phyloP scores from a whole-genome alignment of 805 yeast genomes.

The Candida orba region DNA sequence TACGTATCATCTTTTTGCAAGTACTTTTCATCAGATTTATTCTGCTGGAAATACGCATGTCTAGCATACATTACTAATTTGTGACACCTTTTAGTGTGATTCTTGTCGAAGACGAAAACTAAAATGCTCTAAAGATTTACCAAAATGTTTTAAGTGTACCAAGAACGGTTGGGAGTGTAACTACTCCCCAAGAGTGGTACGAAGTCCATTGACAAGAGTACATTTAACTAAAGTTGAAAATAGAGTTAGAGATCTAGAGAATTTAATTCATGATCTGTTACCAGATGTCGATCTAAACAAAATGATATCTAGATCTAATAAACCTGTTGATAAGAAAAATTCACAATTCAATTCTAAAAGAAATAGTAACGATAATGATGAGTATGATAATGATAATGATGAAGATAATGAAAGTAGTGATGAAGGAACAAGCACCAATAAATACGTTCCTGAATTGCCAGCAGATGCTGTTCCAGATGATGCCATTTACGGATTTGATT shows the following conservation, averaged over 20 bases:
- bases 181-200: slow-evolving; percentile 69
- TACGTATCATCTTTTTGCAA: slow-evolving; percentile 7
- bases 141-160: slow-evolving; percentile 68
- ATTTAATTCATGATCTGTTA: slow-evolving; percentile 32
- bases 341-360: neutral
- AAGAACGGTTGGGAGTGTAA: slow-evolving; percentile 68
- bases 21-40: too few relatives aligned
- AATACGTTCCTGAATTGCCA: slow-evolving; percentile 23
- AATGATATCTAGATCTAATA: slow-evolving; percentile 19
- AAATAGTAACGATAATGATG: neutral
- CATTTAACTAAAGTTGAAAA: slow-evolving; percentile 72
- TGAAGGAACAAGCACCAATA: slow-evolving; percentile 4
- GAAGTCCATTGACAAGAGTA: slow-evolving; percentile 78
- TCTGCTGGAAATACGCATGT: too few relatives aligned
- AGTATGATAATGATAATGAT: neutral
- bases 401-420: neutral
- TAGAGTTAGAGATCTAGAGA: slow-evolving; percentile 41
- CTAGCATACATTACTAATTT: too few relatives aligned
- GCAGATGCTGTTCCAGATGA: slow-evolving; percentile 36
- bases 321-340: neutral
- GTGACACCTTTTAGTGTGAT: slow-evolving; percentile 43
- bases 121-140: slow-evolving; percentile 72
- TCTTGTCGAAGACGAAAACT: slow-evolving; percentile 76
- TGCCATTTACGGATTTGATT: slow-evolving; percentile 47
- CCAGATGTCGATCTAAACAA: slow-evolving; percentile 43